Evolutionary conservation across 2,329 filamentous ascomycete genomes (phyloP).

Genomic region (Davidsoniella eucalypti): DNA sequence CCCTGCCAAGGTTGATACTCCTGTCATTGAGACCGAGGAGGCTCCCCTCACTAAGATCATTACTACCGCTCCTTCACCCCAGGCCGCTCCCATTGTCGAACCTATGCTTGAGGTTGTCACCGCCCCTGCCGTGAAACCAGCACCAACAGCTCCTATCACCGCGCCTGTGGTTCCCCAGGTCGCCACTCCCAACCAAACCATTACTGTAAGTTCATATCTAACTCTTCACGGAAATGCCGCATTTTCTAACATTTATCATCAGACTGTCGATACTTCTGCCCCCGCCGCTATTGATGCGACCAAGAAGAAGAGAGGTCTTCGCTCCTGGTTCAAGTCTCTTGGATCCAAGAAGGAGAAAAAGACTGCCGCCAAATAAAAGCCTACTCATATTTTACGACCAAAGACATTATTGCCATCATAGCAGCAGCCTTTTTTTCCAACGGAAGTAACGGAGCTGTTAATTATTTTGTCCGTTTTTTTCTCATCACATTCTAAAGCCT

Average conservation of each 20-base stretch:
- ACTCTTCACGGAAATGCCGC: not conserved
- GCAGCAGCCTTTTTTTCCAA: not conserved
- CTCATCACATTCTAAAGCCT: not conserved
- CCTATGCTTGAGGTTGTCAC: not conserved
- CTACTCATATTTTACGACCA: too few relatives aligned
- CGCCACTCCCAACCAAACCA: not conserved
- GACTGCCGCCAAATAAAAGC: not conserved
- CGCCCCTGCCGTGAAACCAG: not conserved
- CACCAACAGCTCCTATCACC: not conserved
- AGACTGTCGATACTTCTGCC: not conserved
- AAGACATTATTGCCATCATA: too few relatives aligned
- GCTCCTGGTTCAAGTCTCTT: constrained; percentile 2
- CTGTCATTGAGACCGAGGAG: not conserved
- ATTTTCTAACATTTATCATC: not conserved
- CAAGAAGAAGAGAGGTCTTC: not conserved
- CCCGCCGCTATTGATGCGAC: not conserved
- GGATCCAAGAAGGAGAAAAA: constrained; percentile 4
- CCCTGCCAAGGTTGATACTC: not conserved
- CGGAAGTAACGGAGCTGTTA: not conserved
- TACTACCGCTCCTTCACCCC: not conserved
- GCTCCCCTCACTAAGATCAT: not conserved
- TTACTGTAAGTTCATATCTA: not conserved
- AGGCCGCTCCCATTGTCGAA: not conserved
- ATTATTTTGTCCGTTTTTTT: not conserved
- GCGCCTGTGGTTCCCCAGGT: not conserved